Conservation (phyloP, 495 filamentous ascomycete species). For the Daldinia grandis region DNA sequence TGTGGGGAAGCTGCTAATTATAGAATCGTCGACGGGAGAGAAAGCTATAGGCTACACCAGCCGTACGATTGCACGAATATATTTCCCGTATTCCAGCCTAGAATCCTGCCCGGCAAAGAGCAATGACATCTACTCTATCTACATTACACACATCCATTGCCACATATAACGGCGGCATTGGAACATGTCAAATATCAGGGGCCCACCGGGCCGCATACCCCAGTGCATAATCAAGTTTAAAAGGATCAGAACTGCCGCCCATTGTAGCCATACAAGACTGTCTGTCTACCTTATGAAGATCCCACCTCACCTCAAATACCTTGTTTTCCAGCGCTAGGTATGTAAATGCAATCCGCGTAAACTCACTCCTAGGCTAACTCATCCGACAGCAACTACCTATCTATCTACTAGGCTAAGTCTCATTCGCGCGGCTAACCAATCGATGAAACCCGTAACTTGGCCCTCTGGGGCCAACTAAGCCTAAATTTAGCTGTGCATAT, state of each 20-base stretch:
- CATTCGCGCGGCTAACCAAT: neutral
- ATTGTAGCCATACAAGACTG: neutral
- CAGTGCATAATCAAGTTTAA: neutral
- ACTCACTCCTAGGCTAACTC: neutral
- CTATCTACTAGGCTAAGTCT: neutral
- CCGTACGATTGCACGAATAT: neutral
- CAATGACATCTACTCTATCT: neutral
- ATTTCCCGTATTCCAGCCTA: neutral
- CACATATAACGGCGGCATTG: neutral
- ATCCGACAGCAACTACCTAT: neutral
- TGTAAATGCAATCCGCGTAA: neutral
- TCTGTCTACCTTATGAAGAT: neutral
- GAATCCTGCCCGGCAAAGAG: neutral
- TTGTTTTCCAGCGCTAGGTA: neutral
- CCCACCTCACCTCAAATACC: neutral
- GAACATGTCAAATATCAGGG: neutral
- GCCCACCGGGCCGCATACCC: neutral
- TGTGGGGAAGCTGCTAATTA: constrained; percentile 2
- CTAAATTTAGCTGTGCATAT: constrained; percentile 18
- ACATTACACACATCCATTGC: neutral
- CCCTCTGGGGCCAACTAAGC: constrained; percentile 1
- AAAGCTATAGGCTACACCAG: neutral
- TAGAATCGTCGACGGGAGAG: neutral
- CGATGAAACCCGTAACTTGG: neutral
- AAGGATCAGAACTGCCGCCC: neutral